Evolutionary conservation across 495 filamentous ascomycete species (phyloP), one percentile per base, ranked within the genome.

Genomic region (Hypoxylon perforatum): DNA sequence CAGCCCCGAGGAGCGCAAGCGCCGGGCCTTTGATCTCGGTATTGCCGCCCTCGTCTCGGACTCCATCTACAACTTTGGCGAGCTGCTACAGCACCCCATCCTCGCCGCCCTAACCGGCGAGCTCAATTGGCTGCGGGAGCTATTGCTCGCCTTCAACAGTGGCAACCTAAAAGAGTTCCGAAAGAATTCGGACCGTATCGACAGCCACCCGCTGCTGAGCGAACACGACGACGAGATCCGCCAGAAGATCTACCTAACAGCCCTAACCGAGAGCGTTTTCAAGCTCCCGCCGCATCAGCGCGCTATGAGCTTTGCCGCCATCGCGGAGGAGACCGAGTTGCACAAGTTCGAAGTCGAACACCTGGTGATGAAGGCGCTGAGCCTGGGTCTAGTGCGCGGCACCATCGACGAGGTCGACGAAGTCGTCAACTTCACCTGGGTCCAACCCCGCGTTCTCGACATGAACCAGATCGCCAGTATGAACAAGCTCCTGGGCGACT

Each of bases 21-120:
- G 82, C 44, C 90, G 94, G 47, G 95, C 95, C 48, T 94, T 97
- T 81, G 92, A 97, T 79, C 90, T 99, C 60, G 87, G 88, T 71
- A 88, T 99, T 46, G 93, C 96, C 17, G 95, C 95, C 11, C 84
- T 99, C 9, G 90, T 97, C 33, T 97, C 93, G 50, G 92, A 94
- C 74, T 88, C 86, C 63, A 98, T 98, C 81, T 98, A 98, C 85
- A 99, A 98, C 84, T 99, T 99, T 64, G 95, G 95, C 77, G 95
- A 99, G 83, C 92, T 99, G 4, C 88, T 99, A 18, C 87, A 98
- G 60, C 95, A 99, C 80, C 96, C 95, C 5, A 96, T 99, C 72
- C 89, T 98, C 56, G 90, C 97, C 73, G 88, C 91, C 6, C 85
- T 99, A 54, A 77, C 79, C 6, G 83, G 79, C 44, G 80, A 86